phyloP scores from a whole-genome alignment of 768 basidiomycete genomes.

The Leccinum pellstonianum region DNA sequence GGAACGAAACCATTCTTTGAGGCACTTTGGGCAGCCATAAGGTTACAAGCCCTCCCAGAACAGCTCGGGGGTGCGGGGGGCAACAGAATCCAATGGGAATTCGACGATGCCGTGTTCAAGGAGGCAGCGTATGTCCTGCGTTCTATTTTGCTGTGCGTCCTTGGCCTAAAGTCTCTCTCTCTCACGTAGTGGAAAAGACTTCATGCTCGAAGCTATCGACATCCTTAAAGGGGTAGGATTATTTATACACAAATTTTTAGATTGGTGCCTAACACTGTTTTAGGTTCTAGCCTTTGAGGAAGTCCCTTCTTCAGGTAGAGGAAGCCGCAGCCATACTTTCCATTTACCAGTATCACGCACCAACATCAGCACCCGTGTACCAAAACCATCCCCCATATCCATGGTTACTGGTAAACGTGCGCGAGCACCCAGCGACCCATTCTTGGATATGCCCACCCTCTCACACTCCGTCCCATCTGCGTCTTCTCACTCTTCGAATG shows the following conservation, averaged over 20 bases:
- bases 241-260: constrained; percentile 9
- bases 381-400: constrained; percentile 41
- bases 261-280: background rate
- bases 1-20: constrained; percentile 82
- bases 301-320: constrained; percentile 35
- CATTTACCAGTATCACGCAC: constrained; percentile 46
- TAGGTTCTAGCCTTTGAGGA: constrained; percentile 79
- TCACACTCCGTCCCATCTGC: constrained; percentile 56
- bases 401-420: constrained; percentile 57
- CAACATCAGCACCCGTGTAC: constrained; percentile 27
- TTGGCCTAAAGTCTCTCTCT: constrained; percentile 19
- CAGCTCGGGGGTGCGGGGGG: constrained; percentile 78
- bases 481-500: constrained; percentile 45
- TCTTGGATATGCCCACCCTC: constrained; percentile 65
- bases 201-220: constrained; percentile 90
- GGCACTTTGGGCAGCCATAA: constrained; percentile 71
- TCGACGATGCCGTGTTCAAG: constrained; percentile 93
- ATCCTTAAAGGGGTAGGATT: constrained; percentile 81
- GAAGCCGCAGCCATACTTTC: constrained; percentile 31
- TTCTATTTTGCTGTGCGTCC: constrained; percentile 8
- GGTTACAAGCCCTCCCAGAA: constrained; percentile 78
- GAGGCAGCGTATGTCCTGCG: constrained; percentile 78
- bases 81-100: constrained; percentile 79
- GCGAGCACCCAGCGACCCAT: constrained; percentile 77
- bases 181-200: constrained; percentile 77